Evolutionary conservation across 495 filamentous ascomycete genomes (phyloP), one percentile per base, ranked within the genome.

Genomic region (Melanomma pulvis-pyrius): DNA sequence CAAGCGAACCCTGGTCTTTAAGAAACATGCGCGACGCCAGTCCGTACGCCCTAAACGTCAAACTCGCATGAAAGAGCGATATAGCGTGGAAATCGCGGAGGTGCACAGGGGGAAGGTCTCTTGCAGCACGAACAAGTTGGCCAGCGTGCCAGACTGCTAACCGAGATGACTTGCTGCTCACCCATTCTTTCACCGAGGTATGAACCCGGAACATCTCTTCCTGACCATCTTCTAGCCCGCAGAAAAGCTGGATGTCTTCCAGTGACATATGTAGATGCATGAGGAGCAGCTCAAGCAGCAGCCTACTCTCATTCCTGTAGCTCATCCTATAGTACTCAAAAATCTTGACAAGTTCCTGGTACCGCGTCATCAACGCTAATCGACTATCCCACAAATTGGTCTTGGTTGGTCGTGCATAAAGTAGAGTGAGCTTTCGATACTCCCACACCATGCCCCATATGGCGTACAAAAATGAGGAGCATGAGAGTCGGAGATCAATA

Each of bases 191-290:
- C 0, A 87, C 77, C 0, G 76, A 76, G 12, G 82, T 79, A 46
- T 82, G 84, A 8, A 84, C 81, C 2, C 81, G 74, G 2, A 80
- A 76, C 0, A 85, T 82, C 68, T 87, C 84, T 55, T 87, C 82
- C 58, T 84, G 82, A 58, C 85, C 86, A 58, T 85, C 86, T 56
- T 87, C 83, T 36, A 86, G 84, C 0, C 86, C 86, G 0, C 84
- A 83, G 55, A 88, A 87, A 1, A 85, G 80, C 61, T 90, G 86
- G 0, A 89, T 79, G 53, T 88, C 86, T 55, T 88, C 86, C 0
- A 88, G 78, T 0, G 84, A 84, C 63, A 86, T 81, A 72, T 88
- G 78, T 0, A 89, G 74, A 64, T 85, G 80, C 80, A 88, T 83
- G 8, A 83, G 76, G 1, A 87, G 74, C 0, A 87, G 75, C 61